These are phyloP conservation scores for Pythium catenulatum DNA, from an alignment of 352 stramenopile species.

Conservation along the genomic window DNA sequence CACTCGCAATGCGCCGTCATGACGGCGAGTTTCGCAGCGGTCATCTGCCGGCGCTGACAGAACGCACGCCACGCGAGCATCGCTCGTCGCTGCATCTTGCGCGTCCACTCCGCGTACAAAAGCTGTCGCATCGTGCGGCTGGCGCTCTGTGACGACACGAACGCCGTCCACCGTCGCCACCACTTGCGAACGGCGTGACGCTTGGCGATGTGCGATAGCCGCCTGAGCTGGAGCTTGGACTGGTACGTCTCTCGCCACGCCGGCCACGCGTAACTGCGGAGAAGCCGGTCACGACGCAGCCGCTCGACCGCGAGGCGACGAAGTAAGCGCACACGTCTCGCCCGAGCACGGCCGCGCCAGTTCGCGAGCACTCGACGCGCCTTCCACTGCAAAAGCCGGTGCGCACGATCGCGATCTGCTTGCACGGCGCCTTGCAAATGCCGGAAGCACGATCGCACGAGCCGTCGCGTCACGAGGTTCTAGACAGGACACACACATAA, in stretches of 20 bases:
- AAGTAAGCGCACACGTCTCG: no score
- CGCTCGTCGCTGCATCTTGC: not conserved
- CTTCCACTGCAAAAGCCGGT: conserved; percentile 18
- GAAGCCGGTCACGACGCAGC: not conserved
- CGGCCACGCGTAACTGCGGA: conserved; percentile 10
- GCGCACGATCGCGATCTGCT: not conserved
- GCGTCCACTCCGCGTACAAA: not conserved
- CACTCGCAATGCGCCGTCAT: not conserved
- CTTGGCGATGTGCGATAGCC: not conserved
- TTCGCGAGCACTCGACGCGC: not conserved
- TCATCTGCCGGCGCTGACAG: not conserved
- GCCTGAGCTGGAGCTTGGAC: not conserved
- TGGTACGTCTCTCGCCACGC: conserved; percentile 21
- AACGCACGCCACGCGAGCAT: not conserved
- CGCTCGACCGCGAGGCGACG: not conserved
- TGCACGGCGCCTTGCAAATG: conserved; percentile 6
- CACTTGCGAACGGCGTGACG: conserved; percentile 11
- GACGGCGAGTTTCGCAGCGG: not conserved
- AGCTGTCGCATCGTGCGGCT: not conserved
- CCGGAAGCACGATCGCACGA: not conserved
- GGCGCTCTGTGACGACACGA: not conserved
- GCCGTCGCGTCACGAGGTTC: not conserved
- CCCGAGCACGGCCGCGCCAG: not conserved
- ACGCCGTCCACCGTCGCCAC: conserved; percentile 35
- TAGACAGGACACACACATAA: not conserved